Percentiles rank a stretch among this genome's conserved stretches.
phyloP scores from a whole-genome alignment of 441 rosid species.

The Bocquillonia castaneifolia region DNA sequence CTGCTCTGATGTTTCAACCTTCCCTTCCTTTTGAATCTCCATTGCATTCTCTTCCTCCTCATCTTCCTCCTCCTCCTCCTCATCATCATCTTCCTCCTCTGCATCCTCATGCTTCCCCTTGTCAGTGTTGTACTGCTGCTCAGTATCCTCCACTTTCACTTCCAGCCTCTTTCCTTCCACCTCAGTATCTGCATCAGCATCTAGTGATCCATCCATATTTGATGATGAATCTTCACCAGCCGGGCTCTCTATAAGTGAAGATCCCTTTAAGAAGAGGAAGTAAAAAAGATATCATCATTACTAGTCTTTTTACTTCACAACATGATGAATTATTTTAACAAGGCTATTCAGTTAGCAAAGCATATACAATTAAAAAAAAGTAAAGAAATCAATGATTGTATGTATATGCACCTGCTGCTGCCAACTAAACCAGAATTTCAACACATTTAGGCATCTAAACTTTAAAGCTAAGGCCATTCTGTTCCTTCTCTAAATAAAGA shows the following conservation, averaged over 20 bases:
- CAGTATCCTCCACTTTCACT: conserved; percentile 37
- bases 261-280: conserved; percentile 40
- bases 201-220: conserved; percentile 64
- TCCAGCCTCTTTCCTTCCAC: conserved; percentile 46
- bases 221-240: conserved; percentile 60
- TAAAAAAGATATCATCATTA: neutral
- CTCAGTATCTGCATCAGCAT: conserved; percentile 55
- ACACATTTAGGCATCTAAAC: neutral
- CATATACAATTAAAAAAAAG: neutral
- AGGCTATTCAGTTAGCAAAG: neutral
- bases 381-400: neutral
- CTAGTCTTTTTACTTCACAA: neutral
- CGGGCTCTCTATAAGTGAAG: conserved; percentile 59
- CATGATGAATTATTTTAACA: neutral
- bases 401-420: neutral
- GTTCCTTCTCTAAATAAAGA: neutral
- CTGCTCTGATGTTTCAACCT: conserved; percentile 36
- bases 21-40: conserved; percentile 34
- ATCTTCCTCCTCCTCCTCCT: conserved; percentile 43
- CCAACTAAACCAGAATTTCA: neutral
- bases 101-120: conserved; percentile 31
- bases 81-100: conserved; percentile 42
- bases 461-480: neutral
- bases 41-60: conserved; percentile 46
- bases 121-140: conserved; percentile 39